Evolutionary conservation across 805 yeast genomes (phyloP).

Genomic region (Candida peoriensis): DNA sequence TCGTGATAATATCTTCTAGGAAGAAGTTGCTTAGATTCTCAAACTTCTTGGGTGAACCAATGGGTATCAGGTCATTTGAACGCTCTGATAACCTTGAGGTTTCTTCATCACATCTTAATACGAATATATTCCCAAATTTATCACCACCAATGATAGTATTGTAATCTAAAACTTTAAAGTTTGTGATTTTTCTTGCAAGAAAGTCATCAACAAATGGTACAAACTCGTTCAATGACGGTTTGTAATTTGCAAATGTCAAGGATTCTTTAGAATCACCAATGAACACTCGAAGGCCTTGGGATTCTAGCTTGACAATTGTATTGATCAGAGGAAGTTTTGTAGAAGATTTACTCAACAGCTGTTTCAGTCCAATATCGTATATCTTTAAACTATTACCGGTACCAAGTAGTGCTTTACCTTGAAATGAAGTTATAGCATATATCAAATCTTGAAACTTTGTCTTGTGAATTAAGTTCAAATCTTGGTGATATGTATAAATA

Average conservation of each 20-base stretch:
- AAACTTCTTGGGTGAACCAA: conserved; percentile 52
- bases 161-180: conserved; percentile 58
- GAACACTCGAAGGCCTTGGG: conserved; percentile 54
- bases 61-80: conserved; percentile 30
- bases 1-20: conserved; percentile 65
- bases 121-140: conserved; percentile 74
- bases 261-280: conserved; percentile 73
- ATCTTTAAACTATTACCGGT: conserved; percentile 46
- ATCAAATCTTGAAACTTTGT: conserved; percentile 50
- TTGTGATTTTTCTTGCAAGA: conserved; percentile 60
- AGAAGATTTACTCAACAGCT: conserved; percentile 64
- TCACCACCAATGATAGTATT: conserved; percentile 82
- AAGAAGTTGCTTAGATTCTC: conserved; percentile 51
- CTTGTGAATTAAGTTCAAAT: conserved; percentile 48
- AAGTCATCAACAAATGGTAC: conserved; percentile 66
- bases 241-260: conserved; percentile 50
- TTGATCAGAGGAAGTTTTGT: conserved; percentile 37
- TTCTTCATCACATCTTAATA: conserved; percentile 54
- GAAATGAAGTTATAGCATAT: conserved; percentile 47
- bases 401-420: conserved; percentile 59
- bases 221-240: conserved; percentile 44
- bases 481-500: conserved; percentile 29
- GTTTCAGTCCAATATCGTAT: conserved; percentile 75
- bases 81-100: conserved; percentile 44
- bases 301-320: conserved; percentile 48